Evolutionary conservation across 176 grass and related monocot species (phyloP), one percentile per base, ranked within the genome.

Genomic region (Avena eriantha): DNA sequence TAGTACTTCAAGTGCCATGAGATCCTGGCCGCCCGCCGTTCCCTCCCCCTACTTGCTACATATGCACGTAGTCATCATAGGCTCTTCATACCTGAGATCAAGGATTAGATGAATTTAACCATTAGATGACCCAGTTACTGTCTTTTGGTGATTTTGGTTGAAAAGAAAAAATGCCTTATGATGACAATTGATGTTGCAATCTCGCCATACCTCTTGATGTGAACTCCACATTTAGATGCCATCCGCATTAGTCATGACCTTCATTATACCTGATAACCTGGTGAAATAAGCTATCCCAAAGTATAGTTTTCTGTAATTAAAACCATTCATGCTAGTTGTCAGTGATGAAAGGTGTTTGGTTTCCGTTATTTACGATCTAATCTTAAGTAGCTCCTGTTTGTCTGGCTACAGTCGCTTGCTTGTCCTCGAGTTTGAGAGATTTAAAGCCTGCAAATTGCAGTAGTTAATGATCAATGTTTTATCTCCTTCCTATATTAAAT

Each of bases 401-500:
- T 61, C 10, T 51, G 16, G n/a, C 22, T 82, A 29, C 8, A n/a
- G 55, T 76, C 41, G 47, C 9, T 14, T 82, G 48, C 35, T 74
- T 61, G 54, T 36, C 75, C 22, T 65, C 9, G 19, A 63, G 23
- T 57, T 45, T 56, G 77, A 80, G 57, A 75, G 10, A 75, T 81
- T 76, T 85, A 35, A 77, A 49, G 69, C 14, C 18, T 10, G 18
- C 19, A 24, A 79, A 68, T 29, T 35, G 81, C 31, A 35, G 48
- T 14, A 76, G 46, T 18, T 70, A 59, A 60, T 59, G 51, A 69
- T 82, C 34, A 46, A n/a, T 61, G 55, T 60, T 76, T 81, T 59
- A 48, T 48, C 4, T 31, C 39, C 23, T 77, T 80, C 29, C 53
- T 19, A 29, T 31, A 77, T 41, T 49, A 86, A 82, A 73, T 67